These are phyloP conservation scores for Pestalotiopsis sp. DNA, from an alignment of 2,329 filamentous ascomycete genomes.

Conservation along the genomic window DNA sequence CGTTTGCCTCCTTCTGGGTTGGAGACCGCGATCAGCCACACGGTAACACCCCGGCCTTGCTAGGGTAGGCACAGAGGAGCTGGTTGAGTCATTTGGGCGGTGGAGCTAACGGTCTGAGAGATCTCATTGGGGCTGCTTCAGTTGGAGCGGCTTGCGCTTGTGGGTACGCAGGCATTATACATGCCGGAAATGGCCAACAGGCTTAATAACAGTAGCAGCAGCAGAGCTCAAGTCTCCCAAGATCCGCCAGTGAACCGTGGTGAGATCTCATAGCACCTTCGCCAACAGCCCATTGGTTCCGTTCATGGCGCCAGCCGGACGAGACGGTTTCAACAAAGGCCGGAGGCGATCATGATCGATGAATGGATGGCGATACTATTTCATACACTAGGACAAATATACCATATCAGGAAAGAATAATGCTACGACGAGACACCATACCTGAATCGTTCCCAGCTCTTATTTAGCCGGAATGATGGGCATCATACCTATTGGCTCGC, in stretches of 20 bases:
- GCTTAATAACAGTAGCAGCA: no score
- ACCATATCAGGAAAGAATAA: background rate
- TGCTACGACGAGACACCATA: background rate
- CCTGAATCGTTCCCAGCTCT: background rate
- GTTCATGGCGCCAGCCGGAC: background rate
- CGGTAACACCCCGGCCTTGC: background rate
- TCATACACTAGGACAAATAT: background rate
- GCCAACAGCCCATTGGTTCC: background rate
- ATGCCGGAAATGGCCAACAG: background rate
- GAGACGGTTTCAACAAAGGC: background rate
- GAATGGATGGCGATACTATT: background rate
- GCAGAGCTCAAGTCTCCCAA: no score
- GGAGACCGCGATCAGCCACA: background rate
- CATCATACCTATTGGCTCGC: background rate
- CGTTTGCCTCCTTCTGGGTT: background rate
- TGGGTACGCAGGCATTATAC: background rate
- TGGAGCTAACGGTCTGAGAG: background rate
- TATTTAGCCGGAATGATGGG: background rate
- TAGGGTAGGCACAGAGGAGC: background rate
- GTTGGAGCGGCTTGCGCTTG: background rate
- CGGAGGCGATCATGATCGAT: background rate
- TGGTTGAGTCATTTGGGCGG: slow-evolving; percentile 3
- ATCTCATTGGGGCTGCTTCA: background rate
- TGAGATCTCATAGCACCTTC: background rate
- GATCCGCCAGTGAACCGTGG: background rate